These are phyloP conservation scores for Syncephalastrum monosporum DNA, from an alignment of 371 early-diverging fungal genomes.

Conservation along the genomic window DNA sequence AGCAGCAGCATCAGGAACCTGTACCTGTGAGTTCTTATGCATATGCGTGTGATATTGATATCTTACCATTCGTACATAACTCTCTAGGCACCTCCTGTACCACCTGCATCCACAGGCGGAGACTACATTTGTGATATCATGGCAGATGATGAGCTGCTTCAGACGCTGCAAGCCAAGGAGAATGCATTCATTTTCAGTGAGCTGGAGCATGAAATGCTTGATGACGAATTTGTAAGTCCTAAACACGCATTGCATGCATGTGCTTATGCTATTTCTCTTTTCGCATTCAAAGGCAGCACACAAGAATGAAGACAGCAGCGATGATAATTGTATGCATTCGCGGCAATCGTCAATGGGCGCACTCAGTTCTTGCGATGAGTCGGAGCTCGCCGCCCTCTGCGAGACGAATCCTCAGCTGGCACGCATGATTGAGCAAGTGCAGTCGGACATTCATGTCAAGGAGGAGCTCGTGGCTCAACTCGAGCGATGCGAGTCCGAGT, in stretches of 20 bases:
- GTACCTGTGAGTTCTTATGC: too few species aligned
- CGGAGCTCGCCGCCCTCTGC: neutral
- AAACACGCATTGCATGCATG: too few species aligned
- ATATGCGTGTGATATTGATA: too few species aligned
- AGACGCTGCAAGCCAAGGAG: conserved; percentile 13
- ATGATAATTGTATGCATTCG: too few species aligned
- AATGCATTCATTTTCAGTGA: conserved; percentile 12
- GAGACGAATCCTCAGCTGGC: conserved; percentile 30
- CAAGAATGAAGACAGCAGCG: too few species aligned
- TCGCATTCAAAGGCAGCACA: too few species aligned
- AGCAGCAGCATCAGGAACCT: conserved; percentile 1
- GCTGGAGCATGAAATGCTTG: conserved; percentile 10
- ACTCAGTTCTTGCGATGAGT: neutral
- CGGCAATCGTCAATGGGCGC: too few species aligned
- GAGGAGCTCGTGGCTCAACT: conserved; percentile 54
- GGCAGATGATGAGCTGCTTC: conserved; percentile 12
- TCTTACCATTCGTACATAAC: too few species aligned
- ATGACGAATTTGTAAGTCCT: neutral
- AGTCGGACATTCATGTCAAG: conserved; percentile 67
- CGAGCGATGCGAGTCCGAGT: conserved; percentile 57
- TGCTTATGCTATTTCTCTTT: too few species aligned
- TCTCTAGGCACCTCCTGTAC: too few species aligned
- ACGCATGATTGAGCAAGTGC: conserved; percentile 58
- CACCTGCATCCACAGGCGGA: too few species aligned
- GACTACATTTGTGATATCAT: conserved; percentile 1